phyloP scores from a whole-genome alignment of 306 rosid species.

The Prunus dulcis region DNA sequence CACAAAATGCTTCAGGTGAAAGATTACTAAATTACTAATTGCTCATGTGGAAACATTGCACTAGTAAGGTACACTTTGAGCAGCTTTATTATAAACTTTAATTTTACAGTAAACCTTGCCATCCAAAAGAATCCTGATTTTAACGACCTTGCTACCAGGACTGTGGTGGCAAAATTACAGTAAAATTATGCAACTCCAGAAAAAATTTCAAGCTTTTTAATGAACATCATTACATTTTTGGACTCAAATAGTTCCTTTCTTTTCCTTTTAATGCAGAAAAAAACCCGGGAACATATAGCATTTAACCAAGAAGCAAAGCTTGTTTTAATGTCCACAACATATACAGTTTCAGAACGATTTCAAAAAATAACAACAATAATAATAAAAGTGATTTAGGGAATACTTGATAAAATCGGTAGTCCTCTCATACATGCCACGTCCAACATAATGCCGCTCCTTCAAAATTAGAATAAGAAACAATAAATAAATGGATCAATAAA shows the following conservation, averaged over 20 bases:
- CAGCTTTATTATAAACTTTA: too few species aligned
- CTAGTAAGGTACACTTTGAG: too few species aligned
- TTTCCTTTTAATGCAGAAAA: background rate
- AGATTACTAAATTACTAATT: too few species aligned
- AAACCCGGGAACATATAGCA: background rate
- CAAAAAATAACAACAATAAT: background rate
- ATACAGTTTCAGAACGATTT: background rate
- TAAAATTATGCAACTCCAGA: background rate
- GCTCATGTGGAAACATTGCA: too few species aligned
- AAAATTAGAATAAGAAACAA: constrained; percentile 17
- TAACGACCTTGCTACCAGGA: background rate
- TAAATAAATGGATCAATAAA: constrained; percentile 20
- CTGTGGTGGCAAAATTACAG: background rate
- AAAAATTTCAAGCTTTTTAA: background rate
- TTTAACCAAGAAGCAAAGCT: background rate
- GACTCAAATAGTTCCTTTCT: background rate
- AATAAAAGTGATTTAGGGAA: constrained; percentile 11
- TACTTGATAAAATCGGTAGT: constrained; percentile 89
- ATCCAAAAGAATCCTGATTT: background rate
- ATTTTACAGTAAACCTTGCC: too few species aligned
- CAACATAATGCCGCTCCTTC: constrained; percentile 91
- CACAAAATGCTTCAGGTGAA: too few species aligned
- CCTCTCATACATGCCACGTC: constrained; percentile 95
- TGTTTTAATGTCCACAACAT: background rate
- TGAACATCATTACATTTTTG: background rate